Percentiles rank a stretch among this genome's conserved stretches.
Evolutionary conservation across 2,329 filamentous ascomycete species (phyloP).

Genomic region (Xylaria sp.): DNA sequence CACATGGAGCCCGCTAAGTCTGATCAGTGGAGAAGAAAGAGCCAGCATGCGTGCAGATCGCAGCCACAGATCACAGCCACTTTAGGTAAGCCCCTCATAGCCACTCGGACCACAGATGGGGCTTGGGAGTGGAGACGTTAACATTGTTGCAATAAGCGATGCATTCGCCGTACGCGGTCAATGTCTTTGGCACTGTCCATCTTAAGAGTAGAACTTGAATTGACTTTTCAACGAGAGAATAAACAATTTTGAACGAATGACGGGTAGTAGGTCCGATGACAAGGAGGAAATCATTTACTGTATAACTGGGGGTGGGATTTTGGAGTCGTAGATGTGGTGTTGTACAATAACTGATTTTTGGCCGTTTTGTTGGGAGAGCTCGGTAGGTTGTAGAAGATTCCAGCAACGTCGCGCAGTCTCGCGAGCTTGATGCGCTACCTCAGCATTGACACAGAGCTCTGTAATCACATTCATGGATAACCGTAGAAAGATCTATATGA

Average conservation of each 20-base stretch:
- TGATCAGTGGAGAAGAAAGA: conserved; percentile 2
- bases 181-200: no score
- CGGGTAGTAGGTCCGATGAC: no score
- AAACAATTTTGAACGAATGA: not conserved
- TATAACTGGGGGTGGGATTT: not conserved
- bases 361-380: not conserved
- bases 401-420: conserved; percentile 39
- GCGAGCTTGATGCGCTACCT: conserved; percentile 37
- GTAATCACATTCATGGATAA: not conserved
- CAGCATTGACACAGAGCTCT: conserved; percentile 15
- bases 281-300: no score
- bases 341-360: not conserved
- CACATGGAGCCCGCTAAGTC: conserved; percentile 23
- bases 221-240: not conserved
- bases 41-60: not conserved
- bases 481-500: conserved; percentile 34
- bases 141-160: no score
- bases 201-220: not conserved
- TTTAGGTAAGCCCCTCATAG: not conserved
- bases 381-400: conserved; percentile 45
- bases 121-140: not conserved
- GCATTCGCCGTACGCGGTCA: no score
- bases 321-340: not conserved
- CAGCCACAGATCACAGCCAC: conserved; percentile 21
- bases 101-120: not conserved